Base-by-base conservation (phyloP, 2,329 filamentous ascomycete genomes). In the Dothistroma pini region DNA sequence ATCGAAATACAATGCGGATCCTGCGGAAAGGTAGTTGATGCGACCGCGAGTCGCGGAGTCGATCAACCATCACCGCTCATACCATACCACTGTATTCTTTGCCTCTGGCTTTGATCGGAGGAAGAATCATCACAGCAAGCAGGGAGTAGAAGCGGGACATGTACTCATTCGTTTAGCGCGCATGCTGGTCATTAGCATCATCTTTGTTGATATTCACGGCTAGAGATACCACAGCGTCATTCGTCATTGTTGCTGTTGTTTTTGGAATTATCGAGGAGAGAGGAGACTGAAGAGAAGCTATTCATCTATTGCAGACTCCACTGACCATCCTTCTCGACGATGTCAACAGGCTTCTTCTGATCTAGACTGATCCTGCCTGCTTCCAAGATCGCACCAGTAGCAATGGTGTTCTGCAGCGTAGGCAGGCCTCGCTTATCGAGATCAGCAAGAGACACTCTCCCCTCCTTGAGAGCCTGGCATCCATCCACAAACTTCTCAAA, bases 401-500 rank as follows among this genome's bases (percentile, higher is more conserved):
- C 91, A 69, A 96, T 87, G 0, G 93, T 97, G 75, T 97, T 97
- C 74, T 83, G 86, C 68, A 97, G 78, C 11, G 93, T 97, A 0
- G 93, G 93, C 65, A 97, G 76, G 0, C 89, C 89, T 70, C 93
- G 87, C 67, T 83, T 83, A 69, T 97, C 93, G 34, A 97, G 81
- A 65, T 93, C 87, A 29, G 87, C 87, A 1, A 93, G 82, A 55
- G 84, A 90, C 53, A 88, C 80, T 49, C 83, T 81, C 22, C 90
- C 89, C 32, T 89, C 85, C 72, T 95, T 96, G 57, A 97, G 80
- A 6, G 86, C 84, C 50, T 86, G 86, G 73, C 91, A 91, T 12
- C 89, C 92, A 74, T 97, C 91, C 54, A 97, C 87, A 76, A 97
- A 97, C 78, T 97, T 97, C 80, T 97, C 93, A 72, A 97, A 93